Conservation (phyloP, 176 grass and related monocot species). For the Stipa capillata region DNA sequence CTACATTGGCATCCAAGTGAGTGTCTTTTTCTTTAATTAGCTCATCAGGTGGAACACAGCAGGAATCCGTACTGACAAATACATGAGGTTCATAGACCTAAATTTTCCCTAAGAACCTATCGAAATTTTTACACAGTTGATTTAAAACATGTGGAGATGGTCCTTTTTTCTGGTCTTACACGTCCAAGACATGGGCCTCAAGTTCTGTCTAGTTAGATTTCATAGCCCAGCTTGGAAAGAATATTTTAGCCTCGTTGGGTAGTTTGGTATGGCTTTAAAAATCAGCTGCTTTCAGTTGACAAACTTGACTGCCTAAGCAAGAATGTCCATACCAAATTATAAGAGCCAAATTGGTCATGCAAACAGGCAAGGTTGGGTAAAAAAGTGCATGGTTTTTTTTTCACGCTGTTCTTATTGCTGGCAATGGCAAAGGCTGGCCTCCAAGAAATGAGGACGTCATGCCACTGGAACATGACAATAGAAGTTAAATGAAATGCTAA, state of each 20-base stretch:
- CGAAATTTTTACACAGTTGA: not conserved
- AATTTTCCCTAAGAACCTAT: too few relatives aligned
- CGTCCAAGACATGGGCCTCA: not conserved
- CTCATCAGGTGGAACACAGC: not conserved
- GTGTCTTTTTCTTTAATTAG: not conserved
- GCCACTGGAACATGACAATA: not conserved
- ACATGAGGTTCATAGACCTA: not conserved
- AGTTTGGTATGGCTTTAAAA: not conserved
- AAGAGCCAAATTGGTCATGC: not conserved
- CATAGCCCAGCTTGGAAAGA: not conserved
- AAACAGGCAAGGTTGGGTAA: not conserved
- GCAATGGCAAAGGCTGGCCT: not conserved
- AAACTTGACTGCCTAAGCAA: not conserved
- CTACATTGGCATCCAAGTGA: conserved; percentile 82
- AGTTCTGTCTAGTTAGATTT: not conserved
- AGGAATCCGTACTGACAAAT: not conserved
- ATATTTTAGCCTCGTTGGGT: not conserved
- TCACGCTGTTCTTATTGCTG: not conserved
- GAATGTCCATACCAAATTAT: not conserved
- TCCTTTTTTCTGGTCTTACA: not conserved
- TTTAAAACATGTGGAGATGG: not conserved
- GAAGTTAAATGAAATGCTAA: too few relatives aligned
- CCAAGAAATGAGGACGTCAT: not conserved
- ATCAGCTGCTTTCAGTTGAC: not conserved
- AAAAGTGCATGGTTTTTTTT: not conserved